Evolutionary conservation across 371 early-diverging fungal species (phyloP).

Genomic region (Syncephalastrum sp.): DNA sequence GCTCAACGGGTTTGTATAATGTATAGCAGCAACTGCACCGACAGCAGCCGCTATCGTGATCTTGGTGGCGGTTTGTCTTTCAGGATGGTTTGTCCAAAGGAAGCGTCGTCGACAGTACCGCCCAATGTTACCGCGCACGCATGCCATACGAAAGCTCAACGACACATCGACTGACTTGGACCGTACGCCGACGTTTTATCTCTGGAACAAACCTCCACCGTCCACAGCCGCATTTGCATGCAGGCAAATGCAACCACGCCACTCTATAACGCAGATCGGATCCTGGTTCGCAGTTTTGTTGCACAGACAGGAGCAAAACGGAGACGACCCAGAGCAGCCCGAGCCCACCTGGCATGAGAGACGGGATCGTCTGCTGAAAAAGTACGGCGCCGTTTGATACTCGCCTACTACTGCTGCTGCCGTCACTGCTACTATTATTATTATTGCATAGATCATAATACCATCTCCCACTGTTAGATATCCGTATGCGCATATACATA

Average conservation of each 20-base stretch:
- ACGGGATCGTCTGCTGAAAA: constrained; percentile 20
- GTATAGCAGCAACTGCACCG: constrained; percentile 1
- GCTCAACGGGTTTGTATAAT: constrained; percentile 1
- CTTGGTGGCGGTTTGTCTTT: background rate
- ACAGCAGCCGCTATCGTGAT: background rate
- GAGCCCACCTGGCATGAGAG: constrained; percentile 29
- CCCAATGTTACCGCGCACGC: background rate
- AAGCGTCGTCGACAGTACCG: background rate
- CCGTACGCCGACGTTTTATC: constrained; percentile 35
- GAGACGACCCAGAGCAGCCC: constrained; percentile 6
- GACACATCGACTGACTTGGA: constrained; percentile 5
- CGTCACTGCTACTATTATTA: too few relatives aligned
- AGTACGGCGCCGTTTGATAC: constrained; percentile 22
- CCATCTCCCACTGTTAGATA: too few relatives aligned
- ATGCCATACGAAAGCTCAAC: too few relatives aligned
- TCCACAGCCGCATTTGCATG: background rate
- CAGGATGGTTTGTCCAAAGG: background rate
- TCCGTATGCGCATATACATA: too few relatives aligned
- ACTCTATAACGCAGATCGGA: background rate
- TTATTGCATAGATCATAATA: too few relatives aligned
- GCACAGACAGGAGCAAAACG: too few relatives aligned
- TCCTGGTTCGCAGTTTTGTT: background rate
- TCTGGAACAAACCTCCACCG: constrained; percentile 36
- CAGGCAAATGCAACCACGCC: background rate
- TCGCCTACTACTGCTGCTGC: too few relatives aligned